phyloP scores from a whole-genome alignment of 192 early-diverging fungal genomes.

The Nowakowskiella sp. region DNA sequence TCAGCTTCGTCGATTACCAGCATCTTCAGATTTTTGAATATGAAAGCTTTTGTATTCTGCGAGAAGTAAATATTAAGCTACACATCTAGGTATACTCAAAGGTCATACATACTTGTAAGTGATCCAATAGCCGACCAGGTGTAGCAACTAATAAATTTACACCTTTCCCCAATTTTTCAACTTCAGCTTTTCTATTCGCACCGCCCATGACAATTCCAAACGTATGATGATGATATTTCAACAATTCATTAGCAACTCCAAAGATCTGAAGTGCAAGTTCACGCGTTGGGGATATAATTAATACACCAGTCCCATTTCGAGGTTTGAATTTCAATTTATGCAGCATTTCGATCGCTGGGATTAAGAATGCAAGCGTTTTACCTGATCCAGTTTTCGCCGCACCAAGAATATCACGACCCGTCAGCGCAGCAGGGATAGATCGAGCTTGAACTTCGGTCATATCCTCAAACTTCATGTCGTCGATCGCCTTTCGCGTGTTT shows the following conservation, averaged over 20 bases:
- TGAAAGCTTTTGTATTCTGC: slow-evolving; percentile 95
- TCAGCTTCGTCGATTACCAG: slow-evolving; percentile 97
- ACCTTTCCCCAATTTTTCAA: slow-evolving; percentile 89
- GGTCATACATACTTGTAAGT: too few relatives aligned
- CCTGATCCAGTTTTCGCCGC: slow-evolving; percentile 98
- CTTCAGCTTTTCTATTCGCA: slow-evolving; percentile 92
- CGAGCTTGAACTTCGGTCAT: slow-evolving; percentile 99
- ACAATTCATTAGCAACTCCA: slow-evolving; percentile 92
- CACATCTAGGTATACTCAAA: neutral
- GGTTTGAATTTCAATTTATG: slow-evolving; percentile 90
- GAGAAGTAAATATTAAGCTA: slow-evolving; percentile 16
- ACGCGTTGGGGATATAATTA: slow-evolving; percentile 95
- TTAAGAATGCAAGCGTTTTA: slow-evolving; percentile 93
- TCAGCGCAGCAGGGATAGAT: slow-evolving; percentile 88
- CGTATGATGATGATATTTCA: slow-evolving; percentile 92
- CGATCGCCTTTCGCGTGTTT: slow-evolving; percentile 67
- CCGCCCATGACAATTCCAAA: slow-evolving; percentile 99
- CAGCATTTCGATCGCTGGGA: slow-evolving; percentile 90
- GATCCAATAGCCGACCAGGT: slow-evolving; percentile 94
- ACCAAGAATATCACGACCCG: slow-evolving; percentile 94
- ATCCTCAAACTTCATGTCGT: slow-evolving; percentile 80
- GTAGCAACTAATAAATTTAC: slow-evolving; percentile 95
- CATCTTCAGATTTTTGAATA: slow-evolving; percentile 89
- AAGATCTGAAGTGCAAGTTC: slow-evolving; percentile 98
- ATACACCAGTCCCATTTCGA: slow-evolving; percentile 88